Evolutionary conservation across 2,329 filamentous ascomycete species (phyloP).

Genomic region (Aspergillus pseudotamarii): DNA sequence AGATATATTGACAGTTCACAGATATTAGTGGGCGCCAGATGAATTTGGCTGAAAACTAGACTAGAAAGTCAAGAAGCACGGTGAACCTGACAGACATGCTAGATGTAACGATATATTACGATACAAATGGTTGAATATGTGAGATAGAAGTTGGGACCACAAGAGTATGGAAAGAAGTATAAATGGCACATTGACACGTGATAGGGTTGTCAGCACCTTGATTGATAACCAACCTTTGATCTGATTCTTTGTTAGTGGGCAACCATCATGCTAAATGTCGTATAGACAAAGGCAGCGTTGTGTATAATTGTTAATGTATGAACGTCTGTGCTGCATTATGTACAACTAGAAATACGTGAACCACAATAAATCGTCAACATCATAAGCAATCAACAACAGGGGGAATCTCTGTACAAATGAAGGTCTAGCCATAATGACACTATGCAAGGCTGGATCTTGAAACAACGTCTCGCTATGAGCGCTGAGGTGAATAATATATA

Average conservation of each 20-base stretch:
- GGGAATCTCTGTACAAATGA: constrained; percentile 12
- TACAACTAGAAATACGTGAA: neutral
- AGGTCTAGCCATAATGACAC: neutral
- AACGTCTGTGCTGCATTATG: neutral
- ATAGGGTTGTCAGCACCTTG: neutral
- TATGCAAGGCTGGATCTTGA: constrained; percentile 6
- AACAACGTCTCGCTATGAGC: constrained; percentile 1
- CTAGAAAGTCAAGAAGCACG: too few relatives aligned
- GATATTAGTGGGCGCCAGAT: too few relatives aligned
- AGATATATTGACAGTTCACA: too few relatives aligned
- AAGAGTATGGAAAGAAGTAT: too few relatives aligned
- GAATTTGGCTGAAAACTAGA: too few relatives aligned
- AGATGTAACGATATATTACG: too few relatives aligned
- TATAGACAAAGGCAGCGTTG: neutral
- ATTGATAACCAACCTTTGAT: neutral
- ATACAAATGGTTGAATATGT: too few relatives aligned
- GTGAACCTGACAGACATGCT: too few relatives aligned
- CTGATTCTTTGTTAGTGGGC: neutral
- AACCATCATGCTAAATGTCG: neutral
- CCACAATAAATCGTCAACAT: neutral
- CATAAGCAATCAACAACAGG: constrained; percentile 7
- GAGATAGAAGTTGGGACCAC: too few relatives aligned
- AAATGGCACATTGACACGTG: too few relatives aligned
- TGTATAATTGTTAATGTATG: neutral
- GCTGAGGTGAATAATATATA: neutral